Percentiles rank a stretch among this genome's conserved stretches.
phyloP scores from a whole-genome alignment of 257 asterid species.

The Dorcoceras hygrometricum region DNA sequence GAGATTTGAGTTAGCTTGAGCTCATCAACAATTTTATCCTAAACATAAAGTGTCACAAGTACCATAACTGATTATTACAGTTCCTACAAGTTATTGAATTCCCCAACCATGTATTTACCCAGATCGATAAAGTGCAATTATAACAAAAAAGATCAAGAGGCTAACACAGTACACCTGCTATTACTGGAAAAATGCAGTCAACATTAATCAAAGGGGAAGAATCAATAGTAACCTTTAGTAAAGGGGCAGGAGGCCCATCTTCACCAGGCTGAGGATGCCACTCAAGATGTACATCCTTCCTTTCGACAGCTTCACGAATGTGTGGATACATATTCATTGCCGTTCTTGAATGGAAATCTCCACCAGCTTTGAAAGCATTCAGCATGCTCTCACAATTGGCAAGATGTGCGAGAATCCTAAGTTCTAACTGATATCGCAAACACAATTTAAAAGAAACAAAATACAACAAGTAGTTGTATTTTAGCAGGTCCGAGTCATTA shows the following conservation, averaged over 20 bases:
- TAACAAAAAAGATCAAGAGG: not conserved
- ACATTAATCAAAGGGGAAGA: constrained; percentile 5
- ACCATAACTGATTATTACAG: constrained; percentile 6
- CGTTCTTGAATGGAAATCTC: constrained; percentile 98
- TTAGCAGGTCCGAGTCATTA: not conserved
- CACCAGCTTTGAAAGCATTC: constrained; percentile 78
- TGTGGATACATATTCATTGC: constrained; percentile 71
- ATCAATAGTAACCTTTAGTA: constrained; percentile 66
- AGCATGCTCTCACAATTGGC: constrained; percentile 59
- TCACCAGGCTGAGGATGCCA: constrained; percentile 89
- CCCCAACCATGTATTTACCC: not conserved
- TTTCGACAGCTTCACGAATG: constrained; percentile 48
- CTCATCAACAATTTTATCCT: not conserved
- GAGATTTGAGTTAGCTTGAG: not conserved
- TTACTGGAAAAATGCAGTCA: not conserved
- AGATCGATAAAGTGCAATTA: not conserved
- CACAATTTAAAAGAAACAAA: not conserved
- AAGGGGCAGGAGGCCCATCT: constrained; percentile 89
- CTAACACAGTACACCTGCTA: not conserved
- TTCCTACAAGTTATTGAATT: not conserved
- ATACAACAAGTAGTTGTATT: not conserved
- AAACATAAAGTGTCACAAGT: not conserved
- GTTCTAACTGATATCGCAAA: constrained; percentile 42
- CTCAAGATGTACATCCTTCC: constrained; percentile 75
- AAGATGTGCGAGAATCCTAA: constrained; percentile 62